Percentiles rank a stretch among this genome's conserved stretches.
Evolutionary conservation across 2,329 filamentous ascomycete genomes (phyloP).

Genomic region (Lecanosticta acicola): DNA sequence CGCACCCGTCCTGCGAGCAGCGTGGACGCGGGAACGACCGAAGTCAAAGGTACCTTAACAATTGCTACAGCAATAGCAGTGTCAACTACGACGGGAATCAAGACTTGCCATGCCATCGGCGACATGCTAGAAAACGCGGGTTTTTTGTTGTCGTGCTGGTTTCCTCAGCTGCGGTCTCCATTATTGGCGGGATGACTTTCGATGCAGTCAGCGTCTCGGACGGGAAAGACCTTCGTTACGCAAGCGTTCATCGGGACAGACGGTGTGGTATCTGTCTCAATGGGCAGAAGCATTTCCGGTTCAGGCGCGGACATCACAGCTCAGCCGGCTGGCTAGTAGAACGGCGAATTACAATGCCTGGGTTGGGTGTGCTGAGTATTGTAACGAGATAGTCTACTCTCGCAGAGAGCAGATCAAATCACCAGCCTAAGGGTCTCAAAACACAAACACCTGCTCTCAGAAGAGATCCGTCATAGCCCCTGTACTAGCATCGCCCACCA

Average conservation of each 20-base stretch:
- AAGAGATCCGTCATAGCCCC: slow-evolving; percentile 89
- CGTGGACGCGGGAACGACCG: slow-evolving; percentile 34
- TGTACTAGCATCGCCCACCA: slow-evolving; percentile 87
- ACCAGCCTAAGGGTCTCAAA: too few species aligned
- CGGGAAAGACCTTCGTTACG: slow-evolving; percentile 23
- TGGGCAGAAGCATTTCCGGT: slow-evolving; percentile 28
- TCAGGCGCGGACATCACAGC: slow-evolving; percentile 34
- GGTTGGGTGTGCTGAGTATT: not conserved
- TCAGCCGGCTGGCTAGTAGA: slow-evolving; percentile 14
- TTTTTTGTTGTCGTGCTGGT: slow-evolving; percentile 42
- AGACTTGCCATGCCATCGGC: slow-evolving; percentile 19
- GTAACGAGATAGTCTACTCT: not conserved
- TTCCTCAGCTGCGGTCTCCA: slow-evolving; percentile 21
- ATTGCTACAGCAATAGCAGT: slow-evolving; percentile 22
- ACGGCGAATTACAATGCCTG: slow-evolving; percentile 25
- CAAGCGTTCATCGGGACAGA: slow-evolving; percentile 35
- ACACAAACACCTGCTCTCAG: too few species aligned
- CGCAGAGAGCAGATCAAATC: too few species aligned
- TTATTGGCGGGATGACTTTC: slow-evolving; percentile 21
- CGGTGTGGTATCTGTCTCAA: slow-evolving; percentile 38
- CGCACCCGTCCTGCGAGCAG: slow-evolving; percentile 36
- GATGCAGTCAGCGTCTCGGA: slow-evolving; percentile 4
- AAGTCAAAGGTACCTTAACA: slow-evolving; percentile 34
- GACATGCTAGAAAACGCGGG: slow-evolving; percentile 39
- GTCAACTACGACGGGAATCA: slow-evolving; percentile 32